Evolutionary conservation across 495 filamentous ascomycete species (phyloP).

Genomic region (Neurospora sp.): DNA sequence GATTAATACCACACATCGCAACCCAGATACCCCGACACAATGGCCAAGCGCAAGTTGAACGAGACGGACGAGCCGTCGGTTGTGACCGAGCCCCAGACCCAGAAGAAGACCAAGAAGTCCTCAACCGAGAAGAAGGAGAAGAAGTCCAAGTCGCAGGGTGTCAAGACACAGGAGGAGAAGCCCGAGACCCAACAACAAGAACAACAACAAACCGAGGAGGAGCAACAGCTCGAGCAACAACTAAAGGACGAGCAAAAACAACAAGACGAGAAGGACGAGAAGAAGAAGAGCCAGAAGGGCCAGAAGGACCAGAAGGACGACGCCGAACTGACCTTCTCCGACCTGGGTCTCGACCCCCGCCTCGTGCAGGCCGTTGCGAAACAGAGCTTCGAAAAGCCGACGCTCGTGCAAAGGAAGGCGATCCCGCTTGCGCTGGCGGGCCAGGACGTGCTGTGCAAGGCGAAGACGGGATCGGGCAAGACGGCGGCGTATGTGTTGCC

Average conservation of each 20-base stretch:
- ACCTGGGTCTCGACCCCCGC: conserved; percentile 69
- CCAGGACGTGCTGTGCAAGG: conserved; percentile 79
- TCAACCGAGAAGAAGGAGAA: conserved; percentile 3
- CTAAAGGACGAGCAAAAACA: neutral
- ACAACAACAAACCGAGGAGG: conserved; percentile 2
- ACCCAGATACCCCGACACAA: conserved; percentile 11
- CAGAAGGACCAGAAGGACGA: conserved; percentile 3
- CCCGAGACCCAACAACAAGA: neutral
- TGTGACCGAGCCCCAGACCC: conserved; percentile 2
- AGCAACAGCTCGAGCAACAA: conserved; percentile 10
- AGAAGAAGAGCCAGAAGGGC: conserved; percentile 6
- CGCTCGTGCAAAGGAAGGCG: conserved; percentile 71
- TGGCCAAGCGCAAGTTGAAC: conserved; percentile 46
- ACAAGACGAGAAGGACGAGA: conserved; percentile 3
- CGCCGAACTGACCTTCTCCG: conserved; percentile 34
- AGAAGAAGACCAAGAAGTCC: conserved; percentile 3
- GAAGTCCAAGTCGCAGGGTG: conserved; percentile 3
- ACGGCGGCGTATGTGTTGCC: conserved; percentile 96
- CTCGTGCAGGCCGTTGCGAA: conserved; percentile 77
- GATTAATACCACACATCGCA: neutral
- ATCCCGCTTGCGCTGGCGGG: conserved; percentile 88
- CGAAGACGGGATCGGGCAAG: conserved; percentile 91
- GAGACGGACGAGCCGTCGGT: conserved; percentile 36
- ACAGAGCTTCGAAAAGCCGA: conserved; percentile 75
- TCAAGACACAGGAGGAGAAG: neutral